These are phyloP conservation scores for Schwanniomyces occidentalis DNA, from an alignment of 805 yeast species.

Conservation along the genomic window DNA sequence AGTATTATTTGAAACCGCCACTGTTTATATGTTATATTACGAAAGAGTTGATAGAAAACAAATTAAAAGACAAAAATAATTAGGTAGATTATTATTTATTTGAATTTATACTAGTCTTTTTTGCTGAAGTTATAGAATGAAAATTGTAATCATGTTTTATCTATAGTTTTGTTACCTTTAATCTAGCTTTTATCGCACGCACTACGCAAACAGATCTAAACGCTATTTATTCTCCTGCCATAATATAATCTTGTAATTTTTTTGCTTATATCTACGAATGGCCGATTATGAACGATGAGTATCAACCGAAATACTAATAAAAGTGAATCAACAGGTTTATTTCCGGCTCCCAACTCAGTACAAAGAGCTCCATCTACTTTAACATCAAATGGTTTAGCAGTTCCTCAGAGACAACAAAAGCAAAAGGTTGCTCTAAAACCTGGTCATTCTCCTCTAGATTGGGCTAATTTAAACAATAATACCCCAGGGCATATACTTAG, in stretches of 20 bases:
- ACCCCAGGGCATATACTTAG: slow-evolving; percentile 49
- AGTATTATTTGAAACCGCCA: slow-evolving; percentile 66
- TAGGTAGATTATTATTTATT: background rate
- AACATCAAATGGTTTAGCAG: slow-evolving; percentile 12
- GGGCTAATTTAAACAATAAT: slow-evolving; percentile 64
- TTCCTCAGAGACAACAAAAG: slow-evolving; percentile 14
- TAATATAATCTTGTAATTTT: no score
- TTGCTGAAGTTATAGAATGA: no score
- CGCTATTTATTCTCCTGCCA: no score
- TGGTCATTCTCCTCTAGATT: slow-evolving; percentile 84
- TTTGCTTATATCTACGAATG: background rate
- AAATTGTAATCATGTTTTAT: background rate
- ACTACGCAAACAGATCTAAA: no score
- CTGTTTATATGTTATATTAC: slow-evolving; percentile 85
- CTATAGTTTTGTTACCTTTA: background rate
- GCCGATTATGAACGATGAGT: background rate
- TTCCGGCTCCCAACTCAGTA: slow-evolving; percentile 37
- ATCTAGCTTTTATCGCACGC: no score
- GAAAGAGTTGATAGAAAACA: slow-evolving; percentile 50
- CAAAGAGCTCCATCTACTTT: slow-evolving; percentile 28
- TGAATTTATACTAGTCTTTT: no score
- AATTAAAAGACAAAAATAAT: slow-evolving; percentile 9
- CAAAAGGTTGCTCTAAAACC: slow-evolving; percentile 66
- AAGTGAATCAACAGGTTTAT: slow-evolving; percentile 9
- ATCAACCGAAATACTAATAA: background rate